These are phyloP conservation scores for Iris macrosiphon DNA, from an alignment of 106 monocot genomes.

Conservation along the genomic window DNA sequence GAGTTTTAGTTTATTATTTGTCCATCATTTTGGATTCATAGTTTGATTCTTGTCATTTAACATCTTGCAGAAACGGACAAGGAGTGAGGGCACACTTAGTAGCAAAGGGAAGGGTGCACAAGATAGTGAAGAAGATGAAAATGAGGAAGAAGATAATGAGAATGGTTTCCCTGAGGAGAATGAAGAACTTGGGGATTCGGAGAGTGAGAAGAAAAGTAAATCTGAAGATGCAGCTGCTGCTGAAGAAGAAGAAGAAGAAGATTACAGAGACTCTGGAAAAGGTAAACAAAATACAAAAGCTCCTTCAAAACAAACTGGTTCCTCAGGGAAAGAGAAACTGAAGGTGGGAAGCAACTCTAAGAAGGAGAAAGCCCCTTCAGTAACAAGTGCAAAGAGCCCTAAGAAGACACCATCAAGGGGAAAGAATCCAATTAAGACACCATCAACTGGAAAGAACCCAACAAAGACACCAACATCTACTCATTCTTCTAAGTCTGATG, in stretches of 20 bases:
- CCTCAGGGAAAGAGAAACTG: conserved; percentile 12
- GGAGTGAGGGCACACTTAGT: conserved; percentile 9
- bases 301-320: conserved; percentile 9
- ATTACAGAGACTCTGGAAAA: conserved; percentile 14
- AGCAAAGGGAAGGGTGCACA: conserved; percentile 1
- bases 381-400: conserved; percentile 19
- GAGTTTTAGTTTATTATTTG: not conserved
- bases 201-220: conserved; percentile 19
- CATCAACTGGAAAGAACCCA: conserved; percentile 18
- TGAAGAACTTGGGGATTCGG: conserved; percentile 15
- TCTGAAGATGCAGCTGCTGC: conserved; percentile 10
- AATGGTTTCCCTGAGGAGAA: conserved; percentile 11
- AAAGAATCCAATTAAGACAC: no score
- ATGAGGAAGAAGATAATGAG: conserved; percentile 17
- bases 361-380: conserved; percentile 12
- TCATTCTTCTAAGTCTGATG: conserved; percentile 14
- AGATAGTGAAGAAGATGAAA: conserved; percentile 15
- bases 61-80: conserved; percentile 9
- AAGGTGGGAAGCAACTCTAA: conserved; percentile 24
- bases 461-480: conserved; percentile 23
- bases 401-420: conserved; percentile 24
- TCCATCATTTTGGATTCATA: not conserved
- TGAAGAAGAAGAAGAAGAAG: not conserved
- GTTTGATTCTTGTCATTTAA: not conserved
- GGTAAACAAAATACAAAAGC: conserved; percentile 15